phyloP scores from a whole-genome alignment of 345 rosid species.

The Eucalyptus guilfoylei region DNA sequence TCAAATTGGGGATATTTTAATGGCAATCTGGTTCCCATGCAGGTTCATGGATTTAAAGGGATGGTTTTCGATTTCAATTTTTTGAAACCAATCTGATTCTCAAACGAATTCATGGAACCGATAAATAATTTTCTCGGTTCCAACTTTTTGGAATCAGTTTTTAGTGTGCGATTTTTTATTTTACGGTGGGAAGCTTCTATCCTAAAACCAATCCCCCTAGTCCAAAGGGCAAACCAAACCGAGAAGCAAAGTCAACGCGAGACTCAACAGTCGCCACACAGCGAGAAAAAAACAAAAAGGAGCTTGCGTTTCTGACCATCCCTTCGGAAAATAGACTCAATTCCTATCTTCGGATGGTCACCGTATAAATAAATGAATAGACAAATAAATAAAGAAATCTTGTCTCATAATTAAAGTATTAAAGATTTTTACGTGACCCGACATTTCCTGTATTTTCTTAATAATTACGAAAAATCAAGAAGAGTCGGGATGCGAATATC shows the following conservation, averaged over 20 bases:
- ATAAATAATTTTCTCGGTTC: fast-evolving
- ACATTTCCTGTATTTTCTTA: not conserved
- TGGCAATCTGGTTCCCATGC: fast-evolving
- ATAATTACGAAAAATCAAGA: not conserved
- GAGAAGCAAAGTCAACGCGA: not conserved
- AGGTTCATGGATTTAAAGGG: no score
- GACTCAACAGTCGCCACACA: not conserved
- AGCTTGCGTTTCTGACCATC: not conserved
- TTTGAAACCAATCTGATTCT: not conserved
- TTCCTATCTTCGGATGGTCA: not conserved
- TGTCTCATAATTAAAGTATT: not conserved
- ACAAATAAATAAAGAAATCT: not conserved
- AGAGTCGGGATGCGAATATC: not conserved
- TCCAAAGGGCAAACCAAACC: not conserved
- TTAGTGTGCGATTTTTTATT: no score
- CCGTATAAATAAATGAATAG: not conserved
- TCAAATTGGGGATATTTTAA: not conserved
- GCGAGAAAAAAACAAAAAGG: not conserved
- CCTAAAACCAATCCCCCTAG: not conserved
- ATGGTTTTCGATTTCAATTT: no score
- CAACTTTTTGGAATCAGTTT: not conserved
- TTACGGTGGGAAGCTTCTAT: not conserved
- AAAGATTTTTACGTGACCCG: not conserved
- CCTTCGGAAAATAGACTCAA: not conserved
- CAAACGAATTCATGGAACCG: not conserved